Conservation (phyloP, 805 yeast genomes). For the Candida ortonii region DNA sequence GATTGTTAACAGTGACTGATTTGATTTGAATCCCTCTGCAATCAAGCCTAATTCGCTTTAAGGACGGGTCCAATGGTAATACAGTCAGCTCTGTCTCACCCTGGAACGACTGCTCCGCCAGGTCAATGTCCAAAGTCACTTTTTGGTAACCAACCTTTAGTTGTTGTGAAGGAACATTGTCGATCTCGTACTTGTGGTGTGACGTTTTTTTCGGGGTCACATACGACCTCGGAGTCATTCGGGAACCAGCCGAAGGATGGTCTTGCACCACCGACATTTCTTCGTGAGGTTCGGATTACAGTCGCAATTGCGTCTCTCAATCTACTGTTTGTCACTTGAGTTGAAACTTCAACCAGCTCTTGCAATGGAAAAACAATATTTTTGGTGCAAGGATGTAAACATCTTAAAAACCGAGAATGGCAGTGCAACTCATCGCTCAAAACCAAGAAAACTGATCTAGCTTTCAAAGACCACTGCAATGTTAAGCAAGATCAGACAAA, state of each 20-base stretch:
- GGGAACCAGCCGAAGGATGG: constrained; percentile 24
- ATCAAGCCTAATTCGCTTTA: constrained; percentile 67
- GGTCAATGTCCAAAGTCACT: constrained; percentile 75
- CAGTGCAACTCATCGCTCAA: too few relatives aligned
- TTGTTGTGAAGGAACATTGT: constrained; percentile 35
- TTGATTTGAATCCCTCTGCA: constrained; percentile 71
- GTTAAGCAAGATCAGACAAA: too few relatives aligned
- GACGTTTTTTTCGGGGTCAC: constrained; percentile 25
- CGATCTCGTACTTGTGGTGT: constrained; percentile 25
- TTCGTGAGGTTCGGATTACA: background rate
- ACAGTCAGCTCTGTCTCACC: constrained; percentile 86
- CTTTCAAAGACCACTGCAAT: too few relatives aligned
- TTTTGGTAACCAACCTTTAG: constrained; percentile 82
- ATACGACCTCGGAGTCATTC: constrained; percentile 23
- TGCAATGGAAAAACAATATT: too few relatives aligned
- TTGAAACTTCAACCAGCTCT: too few relatives aligned
- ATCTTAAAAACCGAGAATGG: too few relatives aligned
- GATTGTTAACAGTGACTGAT: constrained; percentile 62
- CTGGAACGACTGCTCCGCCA: constrained; percentile 50
- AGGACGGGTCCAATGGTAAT: constrained; percentile 59
- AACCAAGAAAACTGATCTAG: too few relatives aligned
- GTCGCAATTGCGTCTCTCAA: too few relatives aligned
- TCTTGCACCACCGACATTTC: constrained; percentile 15
- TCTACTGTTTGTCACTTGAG: too few relatives aligned
- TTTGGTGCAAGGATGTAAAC: too few relatives aligned